Evolutionary conservation across 164 flowering plant species (phyloP).

Genomic region (Stephania yunnanensis): DNA sequence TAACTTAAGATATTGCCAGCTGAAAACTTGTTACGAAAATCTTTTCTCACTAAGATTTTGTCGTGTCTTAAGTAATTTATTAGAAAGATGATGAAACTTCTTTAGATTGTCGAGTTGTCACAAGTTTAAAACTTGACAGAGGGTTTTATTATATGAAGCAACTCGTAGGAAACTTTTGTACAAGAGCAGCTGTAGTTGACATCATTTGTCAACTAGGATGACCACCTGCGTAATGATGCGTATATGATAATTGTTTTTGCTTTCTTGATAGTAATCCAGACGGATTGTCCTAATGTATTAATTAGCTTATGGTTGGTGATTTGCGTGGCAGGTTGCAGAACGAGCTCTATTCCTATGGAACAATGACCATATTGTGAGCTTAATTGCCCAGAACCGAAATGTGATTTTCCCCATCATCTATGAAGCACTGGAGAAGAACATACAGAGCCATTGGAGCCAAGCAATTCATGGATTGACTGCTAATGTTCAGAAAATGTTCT

Average conservation of each 20-base stretch:
- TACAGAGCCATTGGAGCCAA: constrained; percentile 69
- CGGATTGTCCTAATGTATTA: not conserved
- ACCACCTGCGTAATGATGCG: not conserved
- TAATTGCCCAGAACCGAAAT: constrained; percentile 65
- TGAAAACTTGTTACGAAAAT: not conserved
- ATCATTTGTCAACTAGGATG: not conserved
- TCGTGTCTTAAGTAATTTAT: no score
- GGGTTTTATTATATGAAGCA: not conserved
- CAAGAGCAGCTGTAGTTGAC: not conserved
- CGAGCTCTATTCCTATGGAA: constrained; percentile 82
- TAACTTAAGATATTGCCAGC: not conserved
- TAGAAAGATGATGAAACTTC: not conserved
- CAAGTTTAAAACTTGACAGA: not conserved
- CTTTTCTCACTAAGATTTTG: not conserved
- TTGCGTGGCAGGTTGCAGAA: constrained; percentile 67
- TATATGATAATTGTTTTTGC: not conserved
- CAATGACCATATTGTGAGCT: constrained; percentile 70
- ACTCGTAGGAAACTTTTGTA: not conserved
- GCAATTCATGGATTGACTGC: constrained; percentile 66
- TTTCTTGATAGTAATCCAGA: not conserved
- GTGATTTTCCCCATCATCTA: constrained; percentile 58
- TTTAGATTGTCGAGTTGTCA: not conserved
- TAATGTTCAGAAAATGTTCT: constrained; percentile 65
- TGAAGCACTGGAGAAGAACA: constrained; percentile 66
- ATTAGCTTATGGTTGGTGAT: not conserved